phyloP scores from a whole-genome alignment of 2,329 filamentous ascomycete species.

The Monilinia fructigena region DNA sequence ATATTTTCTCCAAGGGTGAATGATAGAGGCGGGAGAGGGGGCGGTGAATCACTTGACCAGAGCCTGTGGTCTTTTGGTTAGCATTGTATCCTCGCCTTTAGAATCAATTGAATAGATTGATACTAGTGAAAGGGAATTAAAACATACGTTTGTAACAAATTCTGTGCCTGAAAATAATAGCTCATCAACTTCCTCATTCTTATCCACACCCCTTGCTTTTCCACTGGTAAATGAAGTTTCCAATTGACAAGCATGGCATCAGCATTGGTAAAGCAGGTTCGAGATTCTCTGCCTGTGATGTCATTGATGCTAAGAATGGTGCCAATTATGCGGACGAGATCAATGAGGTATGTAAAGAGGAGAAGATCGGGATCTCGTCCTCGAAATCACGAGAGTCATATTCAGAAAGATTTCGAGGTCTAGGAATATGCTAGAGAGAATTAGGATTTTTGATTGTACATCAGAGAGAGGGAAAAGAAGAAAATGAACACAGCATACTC shows the following conservation, averaged over 20 bases:
- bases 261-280: slow-evolving; percentile 39
- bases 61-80: slow-evolving; percentile 17
- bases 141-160: slow-evolving; percentile 42
- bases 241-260: slow-evolving; percentile 44
- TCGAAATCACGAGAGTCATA: slow-evolving; percentile 42
- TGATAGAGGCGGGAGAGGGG: slow-evolving; percentile 34
- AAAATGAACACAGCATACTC: slow-evolving; percentile 37
- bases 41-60: slow-evolving; percentile 34
- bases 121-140: background rate
- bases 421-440: slow-evolving; percentile 40
- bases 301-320: slow-evolving; percentile 39
- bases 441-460: slow-evolving; percentile 21
- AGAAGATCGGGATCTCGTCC: slow-evolving; percentile 42
- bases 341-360: slow-evolving; percentile 44
- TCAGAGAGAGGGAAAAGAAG: slow-evolving; percentile 23
- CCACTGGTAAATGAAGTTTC: slow-evolving; percentile 43
- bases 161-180: slow-evolving; percentile 43
- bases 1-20: slow-evolving; percentile 29
- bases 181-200: slow-evolving; percentile 43
- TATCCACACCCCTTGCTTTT: slow-evolving; percentile 44
- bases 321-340: slow-evolving; percentile 41
- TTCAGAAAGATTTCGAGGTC: slow-evolving; percentile 40
- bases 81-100: no score
- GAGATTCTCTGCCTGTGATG: slow-evolving; percentile 32
- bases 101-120: background rate